Evolutionary conservation across 148 eudicot species (phyloP).

Genomic region (Talinum fruticosum): DNA sequence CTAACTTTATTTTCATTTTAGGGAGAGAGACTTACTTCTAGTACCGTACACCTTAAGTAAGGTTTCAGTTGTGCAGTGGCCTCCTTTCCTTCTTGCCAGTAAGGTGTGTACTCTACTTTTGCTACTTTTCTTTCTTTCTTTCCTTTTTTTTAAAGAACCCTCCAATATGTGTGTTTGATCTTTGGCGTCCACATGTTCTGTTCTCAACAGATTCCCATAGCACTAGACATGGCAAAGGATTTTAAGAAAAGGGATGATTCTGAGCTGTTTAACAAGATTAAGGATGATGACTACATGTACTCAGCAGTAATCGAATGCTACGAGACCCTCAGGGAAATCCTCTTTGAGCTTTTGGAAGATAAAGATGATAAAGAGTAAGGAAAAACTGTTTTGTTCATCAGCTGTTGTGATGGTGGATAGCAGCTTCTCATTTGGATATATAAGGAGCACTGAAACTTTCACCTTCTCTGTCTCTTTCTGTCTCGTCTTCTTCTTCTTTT

Average conservation of each 20-base stretch:
- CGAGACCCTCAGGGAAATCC: conserved; percentile 68
- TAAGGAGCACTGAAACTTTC: conserved; percentile 4
- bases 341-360: conserved; percentile 52
- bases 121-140: neutral
- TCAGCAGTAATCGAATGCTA: conserved; percentile 90
- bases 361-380: conserved; percentile 59
- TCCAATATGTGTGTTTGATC: conserved; percentile 5
- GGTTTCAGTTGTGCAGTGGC: conserved; percentile 95
- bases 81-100: conserved; percentile 98
- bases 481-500: conserved; percentile 11
- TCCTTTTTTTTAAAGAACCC: neutral
- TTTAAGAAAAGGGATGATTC: conserved; percentile 70
- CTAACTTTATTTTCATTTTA: conserved; percentile 27
- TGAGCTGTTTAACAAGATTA: conserved; percentile 80
- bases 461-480: neutral
- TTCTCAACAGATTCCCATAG: conserved; percentile 77
- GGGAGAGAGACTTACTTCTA: conserved; percentile 93
- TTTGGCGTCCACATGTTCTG: conserved; percentile 3
- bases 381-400: conserved; percentile 2
- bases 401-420: neutral
- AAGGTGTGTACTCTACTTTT: conserved; percentile 50
- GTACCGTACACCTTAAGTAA: conserved; percentile 83
- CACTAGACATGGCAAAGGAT: conserved; percentile 98
- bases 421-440: neutral
- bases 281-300: conserved; percentile 73